Base-by-base conservation (phyloP, 2,329 filamentous ascomycete genomes). In the Byssoonygena ceratinophila region DNA sequence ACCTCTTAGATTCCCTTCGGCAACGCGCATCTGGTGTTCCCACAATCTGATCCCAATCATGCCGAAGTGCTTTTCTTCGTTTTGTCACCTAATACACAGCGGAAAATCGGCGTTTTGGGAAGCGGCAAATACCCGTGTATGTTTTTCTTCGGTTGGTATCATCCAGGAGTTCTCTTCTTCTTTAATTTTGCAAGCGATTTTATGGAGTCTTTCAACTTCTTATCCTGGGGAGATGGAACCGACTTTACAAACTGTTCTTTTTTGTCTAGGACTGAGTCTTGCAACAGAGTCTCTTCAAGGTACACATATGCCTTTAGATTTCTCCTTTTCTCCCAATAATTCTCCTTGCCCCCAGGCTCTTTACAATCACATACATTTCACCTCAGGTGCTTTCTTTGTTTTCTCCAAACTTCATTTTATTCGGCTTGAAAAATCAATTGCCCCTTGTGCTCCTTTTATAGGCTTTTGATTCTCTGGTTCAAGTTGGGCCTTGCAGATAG, bases 1-100 rank as follows among this genome's bases (percentile, higher is more conserved):
- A 72, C 54, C 66, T 74, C 1, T 68, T 74, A 55, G 69, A 70
- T 54, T 65, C 67, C 18, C 57, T 72, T 37, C 62, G 64, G 27
- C 63, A 68, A 31, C 61, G 63, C 23, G 63, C 64, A 40, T 64
- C 66, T 4, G 63, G 63, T 44, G 64, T 64, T 16, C 68, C 69
- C 7, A 58, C 58, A 39, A 62, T 72, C 58, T 69, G 59, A 63
- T 25, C 23, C 22, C 31, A 14, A 37, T 18, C 29, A 43, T 39
- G 16, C 6, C 22, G 46, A 27, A 34, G 27, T 51, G 44, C 27
- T 18, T 34, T 40, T 31, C 46, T 49, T 27, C 45, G 25, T 36
- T 11, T 18, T 51, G 47, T 44, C 53, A 44, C 39, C 40, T 51
- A 51, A 51, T 51, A 51, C 49, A 37, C 20, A 51, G 18, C 40